Evolutionary conservation across 2,329 filamentous ascomycete species (phyloP), one percentile per base, ranked within the genome.

Genomic region (Aspergillus uvarum): DNA sequence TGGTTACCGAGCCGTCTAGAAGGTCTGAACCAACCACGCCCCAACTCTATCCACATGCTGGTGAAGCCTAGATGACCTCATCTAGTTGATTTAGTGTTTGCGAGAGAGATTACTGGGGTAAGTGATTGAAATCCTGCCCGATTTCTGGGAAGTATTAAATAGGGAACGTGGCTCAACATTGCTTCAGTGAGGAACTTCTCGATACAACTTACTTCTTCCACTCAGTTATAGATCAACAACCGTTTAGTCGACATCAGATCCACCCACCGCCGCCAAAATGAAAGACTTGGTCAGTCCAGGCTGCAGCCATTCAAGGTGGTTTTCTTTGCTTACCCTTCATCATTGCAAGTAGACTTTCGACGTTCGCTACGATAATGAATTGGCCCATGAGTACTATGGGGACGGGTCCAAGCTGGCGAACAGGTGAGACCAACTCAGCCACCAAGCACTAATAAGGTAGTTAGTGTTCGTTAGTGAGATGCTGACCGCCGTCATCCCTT

Each of bases 341-440:
- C 5, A n/a, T n/a, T 6, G 2, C 3, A 12, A 19, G 4, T n/a
- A 67, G 65, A 63, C 60, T 4, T 67, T 67, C 19, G 63, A 67
- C 21, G 12, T 67, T 54, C 61, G 61, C 50, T 67, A 63, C 52
- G 55, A 62, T 35, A 61, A 66, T 54, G 64, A 66, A 42, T 54
- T 63, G 16, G 62, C 63, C 4, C 61, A 67, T 47, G 16, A 61
- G 0, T 63, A 60, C 31, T 67, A 65, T n/a, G 64, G 65, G 12
- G 65, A 67, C 0, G 65, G 65, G 5, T 26, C 57, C 16, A 26
- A 64, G 35, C 55, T 67, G 4, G 32, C 64, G 3, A 1, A 57
- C 1, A 31, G 11, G 65, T 66, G 63, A 49, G 26, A 12, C 24
- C 16, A 10, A 38, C 2, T n/a, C 6, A 16, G 12, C 5, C 6